Base-by-base conservation (phyloP, 2,329 filamentous ascomycete species). In the Talaromyces islandicus region DNA sequence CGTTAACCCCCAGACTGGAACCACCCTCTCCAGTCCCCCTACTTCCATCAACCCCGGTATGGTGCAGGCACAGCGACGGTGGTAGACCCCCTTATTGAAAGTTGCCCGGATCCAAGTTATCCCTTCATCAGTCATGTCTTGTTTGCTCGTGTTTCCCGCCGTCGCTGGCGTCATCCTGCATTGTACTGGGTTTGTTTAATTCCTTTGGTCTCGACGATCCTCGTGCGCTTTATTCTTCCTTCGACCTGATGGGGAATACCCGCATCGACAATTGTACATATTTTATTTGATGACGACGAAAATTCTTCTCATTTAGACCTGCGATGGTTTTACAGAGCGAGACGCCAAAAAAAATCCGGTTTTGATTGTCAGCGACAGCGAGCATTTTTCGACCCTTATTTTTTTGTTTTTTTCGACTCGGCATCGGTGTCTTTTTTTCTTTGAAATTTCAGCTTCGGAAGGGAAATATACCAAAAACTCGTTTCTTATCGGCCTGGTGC, bases 1-100 rank as follows among this genome's bases (percentile, higher is more conserved):
- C 74, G 91, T 97, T 77, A 96, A 99, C 82, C 94, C 94, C 58
- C 90, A 85, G 67, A 97, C 93, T 60, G 92, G 94, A 71, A 87
- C 92, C 75, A 85, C 86, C 71, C 88, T 97, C 81, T 88, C 91
- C 60, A 96, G 91, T 80, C 93, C 93, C 67, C 91, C 93, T 27
- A 88, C 88, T 64, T 86, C 84, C 65, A 83, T 88, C 70, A 87
- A 85, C 59, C 85, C 86, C 62, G 83, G 80, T 72, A 81, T 85
- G 78, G 83, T 85, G 80, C 85, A 87, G 79, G 68, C 71, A 63
- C 74, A 76, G 64, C 75, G 74, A 63, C 73, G 75, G 66, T 77
- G 75, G 74, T 77, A 68, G 75, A 62, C 58, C 48, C 32, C 25
- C 38, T 48, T 65, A 64, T 57, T 63, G 58, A 65, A 65, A 63